These are phyloP conservation scores for Zygotorulaspora chibaensis DNA, from an alignment of 805 yeast species.

Conservation along the genomic window DNA sequence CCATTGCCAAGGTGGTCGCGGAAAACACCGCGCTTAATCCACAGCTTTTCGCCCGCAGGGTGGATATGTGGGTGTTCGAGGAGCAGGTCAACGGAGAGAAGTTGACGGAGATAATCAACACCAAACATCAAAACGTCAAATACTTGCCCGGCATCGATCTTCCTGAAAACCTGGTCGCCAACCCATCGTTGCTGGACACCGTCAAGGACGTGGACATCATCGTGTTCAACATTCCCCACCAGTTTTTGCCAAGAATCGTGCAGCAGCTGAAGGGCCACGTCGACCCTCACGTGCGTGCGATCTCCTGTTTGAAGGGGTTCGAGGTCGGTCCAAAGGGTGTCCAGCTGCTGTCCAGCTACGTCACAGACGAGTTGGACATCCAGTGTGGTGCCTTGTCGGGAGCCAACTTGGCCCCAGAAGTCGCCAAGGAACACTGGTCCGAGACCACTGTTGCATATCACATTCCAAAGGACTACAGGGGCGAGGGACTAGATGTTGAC, in stretches of 20 bases:
- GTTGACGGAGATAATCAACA: slow-evolving; percentile 86
- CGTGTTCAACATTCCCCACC: slow-evolving; percentile 95
- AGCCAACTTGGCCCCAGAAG: slow-evolving; percentile 96
- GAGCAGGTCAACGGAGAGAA: slow-evolving; percentile 74
- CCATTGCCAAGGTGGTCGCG: slow-evolving; percentile 91
- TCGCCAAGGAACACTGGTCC: slow-evolving; percentile 92
- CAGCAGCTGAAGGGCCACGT: slow-evolving; percentile 74
- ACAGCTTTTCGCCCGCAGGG: slow-evolving; percentile 63
- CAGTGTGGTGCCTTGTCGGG: slow-evolving; percentile 96
- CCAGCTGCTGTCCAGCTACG: slow-evolving; percentile 71
- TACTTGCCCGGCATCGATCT: slow-evolving; percentile 85
- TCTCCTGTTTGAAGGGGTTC: slow-evolving; percentile 93
- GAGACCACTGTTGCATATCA: slow-evolving; percentile 96
- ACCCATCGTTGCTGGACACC: slow-evolving; percentile 74
- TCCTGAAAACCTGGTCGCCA: slow-evolving; percentile 84
- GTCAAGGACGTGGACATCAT: slow-evolving; percentile 79
- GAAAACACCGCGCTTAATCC: slow-evolving; percentile 77
- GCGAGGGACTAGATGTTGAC: slow-evolving; percentile 53
- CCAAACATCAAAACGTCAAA: slow-evolving; percentile 87
- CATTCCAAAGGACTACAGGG: slow-evolving; percentile 55
- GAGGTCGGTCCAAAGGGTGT: slow-evolving; percentile 85
- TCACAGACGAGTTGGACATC: slow-evolving; percentile 75
- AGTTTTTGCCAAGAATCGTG: slow-evolving; percentile 77
- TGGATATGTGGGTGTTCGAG: slow-evolving; percentile 96
- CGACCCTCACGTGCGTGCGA: slow-evolving; percentile 69